These are phyloP conservation scores for Colletotrichum sp. DNA, from an alignment of 2,329 filamentous ascomycete genomes.

Conservation along the genomic window DNA sequence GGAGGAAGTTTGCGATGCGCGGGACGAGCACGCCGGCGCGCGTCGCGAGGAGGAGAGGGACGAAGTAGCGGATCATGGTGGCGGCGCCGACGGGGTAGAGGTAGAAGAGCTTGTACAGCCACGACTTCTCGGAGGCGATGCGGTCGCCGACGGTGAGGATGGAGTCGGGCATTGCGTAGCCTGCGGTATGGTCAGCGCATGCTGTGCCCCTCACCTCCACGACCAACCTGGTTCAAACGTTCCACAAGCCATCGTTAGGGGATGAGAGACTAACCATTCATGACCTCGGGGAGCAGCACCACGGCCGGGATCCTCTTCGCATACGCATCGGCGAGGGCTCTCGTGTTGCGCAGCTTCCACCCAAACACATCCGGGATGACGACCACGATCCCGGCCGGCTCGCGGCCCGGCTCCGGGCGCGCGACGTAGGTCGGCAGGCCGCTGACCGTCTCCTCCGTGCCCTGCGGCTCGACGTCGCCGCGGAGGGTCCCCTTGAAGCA, in stretches of 20 bases:
- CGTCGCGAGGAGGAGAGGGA: slow-evolving; percentile 37
- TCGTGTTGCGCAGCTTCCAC: slow-evolving; percentile 57
- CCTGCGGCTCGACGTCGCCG: slow-evolving; percentile 19
- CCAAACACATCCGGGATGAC: slow-evolving; percentile 62
- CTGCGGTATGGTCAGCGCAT: slow-evolving; percentile 18
- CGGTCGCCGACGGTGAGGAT: slow-evolving; percentile 32
- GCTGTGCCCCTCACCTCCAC: neutral
- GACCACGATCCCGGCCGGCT: slow-evolving; percentile 53
- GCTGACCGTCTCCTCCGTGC: slow-evolving; percentile 26
- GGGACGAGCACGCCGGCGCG: slow-evolving; percentile 34
- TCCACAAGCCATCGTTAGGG: accelerated
- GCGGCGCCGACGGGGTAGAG: slow-evolving; percentile 31
- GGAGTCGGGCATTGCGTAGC: slow-evolving; percentile 32
- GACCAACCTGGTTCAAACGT: neutral
- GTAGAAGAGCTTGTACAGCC: slow-evolving; percentile 18
- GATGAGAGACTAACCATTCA: slow-evolving; percentile 37
- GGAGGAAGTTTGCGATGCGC: slow-evolving; percentile 39
- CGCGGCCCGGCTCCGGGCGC: slow-evolving; percentile 19
- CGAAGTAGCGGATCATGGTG: slow-evolving; percentile 15
- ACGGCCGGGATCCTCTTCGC: slow-evolving; percentile 53
- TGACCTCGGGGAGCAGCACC: slow-evolving; percentile 63
- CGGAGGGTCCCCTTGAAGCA: slow-evolving; percentile 25
- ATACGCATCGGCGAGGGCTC: slow-evolving; percentile 58
- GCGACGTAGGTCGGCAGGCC: slow-evolving; percentile 29
- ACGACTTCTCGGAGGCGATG: slow-evolving; percentile 17